Evolutionary conservation across 192 early-diverging fungal genomes (phyloP).

Genomic region (Geranomyces variabilis): DNA sequence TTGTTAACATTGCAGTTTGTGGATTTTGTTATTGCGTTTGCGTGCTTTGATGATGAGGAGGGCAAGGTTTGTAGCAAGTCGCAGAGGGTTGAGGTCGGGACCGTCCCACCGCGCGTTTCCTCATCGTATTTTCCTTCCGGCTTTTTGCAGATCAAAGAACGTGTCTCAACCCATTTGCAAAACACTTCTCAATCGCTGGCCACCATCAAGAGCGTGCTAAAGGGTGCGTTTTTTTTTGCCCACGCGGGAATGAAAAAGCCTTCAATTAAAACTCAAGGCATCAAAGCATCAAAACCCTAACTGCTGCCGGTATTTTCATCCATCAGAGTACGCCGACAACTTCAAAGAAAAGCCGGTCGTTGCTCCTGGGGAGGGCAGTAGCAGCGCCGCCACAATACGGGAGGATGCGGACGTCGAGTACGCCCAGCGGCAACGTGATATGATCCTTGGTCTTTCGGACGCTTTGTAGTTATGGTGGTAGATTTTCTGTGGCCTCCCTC

Average conservation of each 20-base stretch:
- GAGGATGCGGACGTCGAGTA: slow-evolving; percentile 7
- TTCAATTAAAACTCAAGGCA: too few relatives aligned
- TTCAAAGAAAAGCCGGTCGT: slow-evolving; percentile 9
- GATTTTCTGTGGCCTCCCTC: too few relatives aligned
- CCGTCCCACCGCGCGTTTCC: neutral
- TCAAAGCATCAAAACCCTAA: too few relatives aligned
- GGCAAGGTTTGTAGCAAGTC: slow-evolving; percentile 27
- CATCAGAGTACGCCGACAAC: slow-evolving; percentile 35
- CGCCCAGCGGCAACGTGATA: slow-evolving; percentile 2
- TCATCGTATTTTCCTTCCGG: slow-evolving; percentile 9
- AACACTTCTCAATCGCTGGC: slow-evolving; percentile 48
- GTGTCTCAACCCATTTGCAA: slow-evolving; percentile 43
- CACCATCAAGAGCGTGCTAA: slow-evolving; percentile 48
- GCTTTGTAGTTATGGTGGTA: neutral
- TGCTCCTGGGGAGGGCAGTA: neutral
- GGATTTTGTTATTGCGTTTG: slow-evolving; percentile 69
- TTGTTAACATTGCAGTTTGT: slow-evolving; percentile 68
- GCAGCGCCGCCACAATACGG: neutral
- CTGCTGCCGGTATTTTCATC: neutral
- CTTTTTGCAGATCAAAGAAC: slow-evolving; percentile 42
- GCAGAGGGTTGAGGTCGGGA: neutral
- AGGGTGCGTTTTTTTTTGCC: slow-evolving; percentile 43
- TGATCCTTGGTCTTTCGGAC: slow-evolving; percentile 10
- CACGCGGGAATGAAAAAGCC: too few relatives aligned
- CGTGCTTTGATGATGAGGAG: slow-evolving; percentile 58